Percentiles rank a stretch among this genome's conserved stretches.
These are phyloP conservation scores for Candida tibetensis DNA, from an alignment of 805 yeast genomes.

Conservation along the genomic window DNA sequence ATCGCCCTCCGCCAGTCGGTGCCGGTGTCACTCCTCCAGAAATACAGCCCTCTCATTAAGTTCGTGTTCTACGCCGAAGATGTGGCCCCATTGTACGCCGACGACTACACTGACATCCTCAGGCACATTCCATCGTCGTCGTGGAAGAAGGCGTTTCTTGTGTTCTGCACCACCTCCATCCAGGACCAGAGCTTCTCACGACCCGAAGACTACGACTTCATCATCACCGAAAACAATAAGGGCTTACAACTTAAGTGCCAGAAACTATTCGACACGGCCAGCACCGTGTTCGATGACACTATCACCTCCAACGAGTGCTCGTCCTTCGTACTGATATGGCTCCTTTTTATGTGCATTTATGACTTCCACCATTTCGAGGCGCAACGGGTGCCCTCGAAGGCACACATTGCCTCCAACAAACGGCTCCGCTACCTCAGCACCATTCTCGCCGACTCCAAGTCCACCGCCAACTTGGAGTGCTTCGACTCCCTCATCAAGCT, in stretches of 20 bases:
- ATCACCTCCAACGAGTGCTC: slow-evolving; percentile 13
- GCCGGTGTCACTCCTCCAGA: slow-evolving; percentile 26
- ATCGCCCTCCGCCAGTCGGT: slow-evolving; percentile 23
- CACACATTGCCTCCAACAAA: slow-evolving; percentile 26
- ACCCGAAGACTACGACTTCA: slow-evolving; percentile 31
- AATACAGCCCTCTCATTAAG: slow-evolving; percentile 34
- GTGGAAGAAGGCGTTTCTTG: slow-evolving; percentile 37
- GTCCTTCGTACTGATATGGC: slow-evolving; percentile 30
- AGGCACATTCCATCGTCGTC: slow-evolving; percentile 28
- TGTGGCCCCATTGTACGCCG: slow-evolving; percentile 22
- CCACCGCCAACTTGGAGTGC: slow-evolving; percentile 26
- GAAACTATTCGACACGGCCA: slow-evolving; percentile 31
- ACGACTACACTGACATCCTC: slow-evolving; percentile 19
- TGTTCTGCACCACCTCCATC: slow-evolving; percentile 29
- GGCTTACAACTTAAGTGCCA: slow-evolving; percentile 25
- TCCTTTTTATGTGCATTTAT: slow-evolving; percentile 30
- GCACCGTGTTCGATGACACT: slow-evolving; percentile 29
- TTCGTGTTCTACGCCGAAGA: slow-evolving; percentile 28
- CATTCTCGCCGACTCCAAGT: slow-evolving; percentile 28
- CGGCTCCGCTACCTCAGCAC: slow-evolving; percentile 30
- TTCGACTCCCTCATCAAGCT: slow-evolving; percentile 36
- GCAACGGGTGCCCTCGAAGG: slow-evolving; percentile 22
- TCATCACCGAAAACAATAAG: slow-evolving; percentile 18
- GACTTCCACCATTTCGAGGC: slow-evolving; percentile 32
- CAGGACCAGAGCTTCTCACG: slow-evolving; percentile 37